Evolutionary conservation across 73 alveolate genomes (phyloP).

Genomic region (Paramecium sexaurelia): DNA sequence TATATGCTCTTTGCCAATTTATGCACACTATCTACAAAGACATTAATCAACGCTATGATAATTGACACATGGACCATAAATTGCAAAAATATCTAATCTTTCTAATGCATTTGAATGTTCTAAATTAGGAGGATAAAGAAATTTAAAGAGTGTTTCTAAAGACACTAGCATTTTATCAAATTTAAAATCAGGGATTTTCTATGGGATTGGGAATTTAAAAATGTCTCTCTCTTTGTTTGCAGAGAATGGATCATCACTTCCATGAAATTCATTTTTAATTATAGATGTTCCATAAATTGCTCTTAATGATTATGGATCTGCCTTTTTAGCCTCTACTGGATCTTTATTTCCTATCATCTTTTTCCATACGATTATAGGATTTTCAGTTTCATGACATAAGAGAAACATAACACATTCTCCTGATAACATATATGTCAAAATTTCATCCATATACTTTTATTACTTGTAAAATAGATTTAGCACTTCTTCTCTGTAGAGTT

Average conservation of each 20-base stretch:
- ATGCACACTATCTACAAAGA: slow-evolving; percentile 83
- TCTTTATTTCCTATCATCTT: slow-evolving; percentile 92
- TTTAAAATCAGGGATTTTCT: slow-evolving; percentile 88
- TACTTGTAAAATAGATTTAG: slow-evolving; percentile 82
- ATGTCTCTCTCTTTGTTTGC: slow-evolving; percentile 96
- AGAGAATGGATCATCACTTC: slow-evolving; percentile 87
- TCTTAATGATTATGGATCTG: slow-evolving; percentile 82
- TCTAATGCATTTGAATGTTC: slow-evolving; percentile 96
- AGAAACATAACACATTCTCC: slow-evolving; percentile 89
- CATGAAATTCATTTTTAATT: slow-evolving; percentile 91
- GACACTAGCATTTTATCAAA: slow-evolving; percentile 85
- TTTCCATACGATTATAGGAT: slow-evolving; percentile 93
- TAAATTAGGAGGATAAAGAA: slow-evolving; percentile 93
- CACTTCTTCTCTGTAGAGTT: slow-evolving; percentile 87
- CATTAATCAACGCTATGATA: slow-evolving; percentile 90
- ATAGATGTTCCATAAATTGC: slow-evolving; percentile 87
- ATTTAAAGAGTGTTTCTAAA: slow-evolving; percentile 85
- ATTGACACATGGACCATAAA: slow-evolving; percentile 94
- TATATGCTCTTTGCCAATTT: slow-evolving; percentile 78
- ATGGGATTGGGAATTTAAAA: slow-evolving; percentile 93
- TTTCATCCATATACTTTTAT: slow-evolving; percentile 80
- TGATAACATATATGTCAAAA: slow-evolving; percentile 83
- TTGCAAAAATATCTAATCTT: slow-evolving; percentile 91
- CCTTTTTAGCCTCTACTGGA: slow-evolving; percentile 84
- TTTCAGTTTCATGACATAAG: slow-evolving; percentile 81